Evolutionary conservation across 257 asterid genomes (phyloP).

Genomic region (Rhazya stricta): DNA sequence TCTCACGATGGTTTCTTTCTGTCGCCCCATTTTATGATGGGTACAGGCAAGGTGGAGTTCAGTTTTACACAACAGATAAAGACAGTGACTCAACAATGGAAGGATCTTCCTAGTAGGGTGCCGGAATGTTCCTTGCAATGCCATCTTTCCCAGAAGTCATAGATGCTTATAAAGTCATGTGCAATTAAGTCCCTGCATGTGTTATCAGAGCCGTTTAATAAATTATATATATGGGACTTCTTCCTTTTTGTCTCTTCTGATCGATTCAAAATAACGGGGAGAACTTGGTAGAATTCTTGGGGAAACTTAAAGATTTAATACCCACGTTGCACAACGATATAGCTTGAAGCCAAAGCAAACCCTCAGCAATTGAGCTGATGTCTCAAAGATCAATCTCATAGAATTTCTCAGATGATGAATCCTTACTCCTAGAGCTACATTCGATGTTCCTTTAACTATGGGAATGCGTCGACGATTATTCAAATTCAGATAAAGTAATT

Average conservation of each 20-base stretch:
- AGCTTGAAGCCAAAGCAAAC: too few relatives aligned
- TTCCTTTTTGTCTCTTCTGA: neutral
- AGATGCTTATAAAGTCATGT: neutral
- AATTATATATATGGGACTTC: neutral
- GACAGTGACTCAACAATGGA: slow-evolving; percentile 97
- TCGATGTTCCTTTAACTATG: too few relatives aligned
- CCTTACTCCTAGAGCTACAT: too few relatives aligned
- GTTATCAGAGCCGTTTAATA: neutral
- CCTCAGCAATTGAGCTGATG: too few relatives aligned
- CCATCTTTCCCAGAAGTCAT: slow-evolving; percentile 81
- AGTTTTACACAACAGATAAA: slow-evolving; percentile 83
- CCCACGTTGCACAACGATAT: too few relatives aligned
- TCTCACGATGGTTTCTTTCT: neutral
- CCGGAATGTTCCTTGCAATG: slow-evolving; percentile 87
- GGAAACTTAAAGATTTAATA: too few relatives aligned
- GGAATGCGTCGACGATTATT: too few relatives aligned
- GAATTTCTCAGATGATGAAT: too few relatives aligned
- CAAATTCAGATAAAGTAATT: too few relatives aligned
- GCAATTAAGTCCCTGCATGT: neutral
- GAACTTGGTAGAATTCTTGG: too few relatives aligned
- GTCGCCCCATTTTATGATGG: neutral
- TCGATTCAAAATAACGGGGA: neutral
- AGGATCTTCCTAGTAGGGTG: slow-evolving; percentile 59
- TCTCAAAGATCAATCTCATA: too few relatives aligned
- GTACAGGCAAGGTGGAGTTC: slow-evolving; percentile 94